Evolutionary conservation across 2,329 filamentous ascomycete species (phyloP).

Genomic region (Aaosphaeria arxii): DNA sequence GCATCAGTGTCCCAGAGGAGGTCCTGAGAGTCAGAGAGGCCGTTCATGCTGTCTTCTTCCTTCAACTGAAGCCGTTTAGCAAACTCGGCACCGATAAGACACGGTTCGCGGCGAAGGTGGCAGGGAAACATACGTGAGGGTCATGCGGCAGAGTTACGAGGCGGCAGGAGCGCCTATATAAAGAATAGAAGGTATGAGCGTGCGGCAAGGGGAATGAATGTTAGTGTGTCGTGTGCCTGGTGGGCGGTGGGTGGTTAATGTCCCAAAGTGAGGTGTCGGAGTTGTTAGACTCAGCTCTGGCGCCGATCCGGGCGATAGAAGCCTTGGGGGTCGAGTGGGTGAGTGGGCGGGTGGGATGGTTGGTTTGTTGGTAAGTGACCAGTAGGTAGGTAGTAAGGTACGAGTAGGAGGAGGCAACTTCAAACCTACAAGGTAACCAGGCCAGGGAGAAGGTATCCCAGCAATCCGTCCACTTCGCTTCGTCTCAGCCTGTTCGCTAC

Average conservation of each 20-base stretch:
- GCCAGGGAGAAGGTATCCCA: too few species aligned
- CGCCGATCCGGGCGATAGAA: neutral
- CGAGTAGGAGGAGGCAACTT: too few species aligned
- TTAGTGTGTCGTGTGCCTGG: slow-evolving; percentile 7
- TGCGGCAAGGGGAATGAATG: neutral
- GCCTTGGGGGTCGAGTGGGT: too few species aligned
- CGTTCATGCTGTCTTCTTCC: slow-evolving; percentile 24
- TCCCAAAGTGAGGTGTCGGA: neutral
- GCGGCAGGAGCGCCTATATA: slow-evolving; percentile 18
- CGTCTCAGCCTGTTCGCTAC: too few species aligned
- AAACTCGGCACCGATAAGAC: slow-evolving; percentile 21
- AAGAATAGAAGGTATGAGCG: slow-evolving; percentile 3
- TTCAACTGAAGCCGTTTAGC: slow-evolving; percentile 17
- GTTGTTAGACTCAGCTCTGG: slow-evolving; percentile 3
- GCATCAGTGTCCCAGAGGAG: slow-evolving; percentile 15
- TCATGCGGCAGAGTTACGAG: slow-evolving; percentile 21
- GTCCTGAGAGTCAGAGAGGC: slow-evolving; percentile 12
- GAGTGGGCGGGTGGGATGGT: too few species aligned
- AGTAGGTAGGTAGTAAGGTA: too few species aligned
- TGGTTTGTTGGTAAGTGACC: too few species aligned
- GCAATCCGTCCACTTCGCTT: too few species aligned
- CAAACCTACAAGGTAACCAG: too few species aligned
- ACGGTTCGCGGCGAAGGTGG: slow-evolving; percentile 23
- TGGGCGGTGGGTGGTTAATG: too few species aligned
- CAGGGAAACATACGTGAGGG: slow-evolving; percentile 23